Conservation (phyloP, 345 rosid genomes). For the Boechera retrofracta region DNA sequence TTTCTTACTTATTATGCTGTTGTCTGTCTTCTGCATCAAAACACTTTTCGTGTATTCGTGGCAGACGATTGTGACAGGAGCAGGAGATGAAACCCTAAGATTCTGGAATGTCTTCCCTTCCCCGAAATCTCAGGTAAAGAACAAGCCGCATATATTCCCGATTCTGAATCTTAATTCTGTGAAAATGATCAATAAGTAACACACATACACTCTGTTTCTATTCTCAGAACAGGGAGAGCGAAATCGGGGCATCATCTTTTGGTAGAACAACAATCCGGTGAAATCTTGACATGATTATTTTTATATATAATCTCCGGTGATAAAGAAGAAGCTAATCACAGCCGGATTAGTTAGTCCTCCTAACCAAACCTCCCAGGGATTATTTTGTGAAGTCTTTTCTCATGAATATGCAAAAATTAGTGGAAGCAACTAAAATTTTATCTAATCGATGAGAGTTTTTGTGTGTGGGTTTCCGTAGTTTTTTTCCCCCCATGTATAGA, state of each 20-base stretch:
- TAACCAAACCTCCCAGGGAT: conserved; percentile 22
- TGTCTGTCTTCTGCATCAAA: conserved; percentile 1
- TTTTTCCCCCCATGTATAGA: background rate
- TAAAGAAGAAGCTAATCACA: background rate
- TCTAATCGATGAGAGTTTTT: background rate
- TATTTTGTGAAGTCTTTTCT: conserved; percentile 9
- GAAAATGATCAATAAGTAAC: background rate
- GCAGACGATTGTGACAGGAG: conserved; percentile 98
- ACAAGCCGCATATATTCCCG: background rate
- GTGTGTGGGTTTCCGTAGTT: conserved; percentile 3
- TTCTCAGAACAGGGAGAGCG: conserved; percentile 74
- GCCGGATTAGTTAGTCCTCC: conserved; percentile 16
- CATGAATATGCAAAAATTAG: conserved; percentile 12
- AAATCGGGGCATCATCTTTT: conserved; percentile 76
- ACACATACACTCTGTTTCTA: conserved; percentile 2
- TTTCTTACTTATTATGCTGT: background rate
- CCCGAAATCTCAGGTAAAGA: conserved; percentile 86
- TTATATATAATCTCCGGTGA: background rate
- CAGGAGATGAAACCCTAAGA: conserved; percentile 96
- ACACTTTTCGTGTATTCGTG: conserved; percentile 20
- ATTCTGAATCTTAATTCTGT: background rate
- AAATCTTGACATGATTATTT: conserved; percentile 24
- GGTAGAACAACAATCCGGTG: conserved; percentile 87
- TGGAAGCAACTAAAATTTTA: background rate
- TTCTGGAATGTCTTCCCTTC: conserved; percentile 99